Conservation (phyloP, 75 land plant species). For the Cupressus sempervirens region DNA sequence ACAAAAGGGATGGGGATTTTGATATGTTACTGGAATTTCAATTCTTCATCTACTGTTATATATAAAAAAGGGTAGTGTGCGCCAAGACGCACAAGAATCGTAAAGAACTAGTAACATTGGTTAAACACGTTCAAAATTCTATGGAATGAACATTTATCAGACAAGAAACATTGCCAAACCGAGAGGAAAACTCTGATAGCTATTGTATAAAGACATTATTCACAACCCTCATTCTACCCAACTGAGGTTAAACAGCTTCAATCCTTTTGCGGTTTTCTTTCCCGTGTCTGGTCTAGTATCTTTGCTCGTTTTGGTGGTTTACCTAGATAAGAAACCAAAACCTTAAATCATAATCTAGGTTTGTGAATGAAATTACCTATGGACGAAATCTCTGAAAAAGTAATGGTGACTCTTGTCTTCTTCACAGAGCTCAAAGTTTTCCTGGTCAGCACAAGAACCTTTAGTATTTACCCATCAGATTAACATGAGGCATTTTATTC, state of each 20-base stretch:
- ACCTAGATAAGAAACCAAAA: not conserved
- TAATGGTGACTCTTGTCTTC: not conserved
- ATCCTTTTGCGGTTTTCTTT: not conserved
- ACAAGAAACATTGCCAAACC: not conserved
- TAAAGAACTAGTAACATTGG: not conserved
- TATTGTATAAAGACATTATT: too few species aligned
- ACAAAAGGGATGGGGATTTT: not conserved
- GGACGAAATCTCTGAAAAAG: not conserved
- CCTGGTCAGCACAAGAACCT: not conserved
- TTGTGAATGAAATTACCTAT: too few species aligned
- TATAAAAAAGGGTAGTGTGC: not conserved
- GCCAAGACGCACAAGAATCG: not conserved
- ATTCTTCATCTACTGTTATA: not conserved
- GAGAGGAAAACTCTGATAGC: not conserved
- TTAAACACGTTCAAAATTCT: not conserved
- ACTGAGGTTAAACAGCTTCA: constrained; percentile 1
- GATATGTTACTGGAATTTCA: not conserved
- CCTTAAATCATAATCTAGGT: not conserved
- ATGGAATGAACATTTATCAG: not conserved
- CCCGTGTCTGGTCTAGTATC: not conserved
- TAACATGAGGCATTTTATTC: not conserved
- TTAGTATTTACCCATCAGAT: not conserved
- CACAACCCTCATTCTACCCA: not conserved
- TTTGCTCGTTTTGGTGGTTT: not conserved
- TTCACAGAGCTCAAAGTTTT: not conserved